Percentiles rank a stretch among this genome's conserved stretches.
These are phyloP conservation scores for Camillea tinctor DNA, from an alignment of 2,329 filamentous ascomycete genomes.

Conservation along the genomic window DNA sequence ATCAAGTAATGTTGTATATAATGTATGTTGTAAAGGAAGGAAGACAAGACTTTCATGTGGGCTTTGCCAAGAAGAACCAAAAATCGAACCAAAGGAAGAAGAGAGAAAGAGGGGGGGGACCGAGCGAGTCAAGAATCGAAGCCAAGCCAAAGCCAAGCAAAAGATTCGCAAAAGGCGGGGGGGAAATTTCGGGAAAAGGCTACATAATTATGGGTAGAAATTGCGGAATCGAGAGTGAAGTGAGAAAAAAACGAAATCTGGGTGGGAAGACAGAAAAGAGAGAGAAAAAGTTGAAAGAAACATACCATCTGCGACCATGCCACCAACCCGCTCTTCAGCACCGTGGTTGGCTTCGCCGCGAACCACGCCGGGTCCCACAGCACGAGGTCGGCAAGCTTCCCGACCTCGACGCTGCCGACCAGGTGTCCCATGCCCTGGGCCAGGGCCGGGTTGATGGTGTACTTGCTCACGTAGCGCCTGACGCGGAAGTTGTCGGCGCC, in stretches of 20 bases:
- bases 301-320: constrained; percentile 78
- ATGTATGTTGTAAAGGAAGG: too few species aligned
- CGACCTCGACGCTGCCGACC: constrained; percentile 82
- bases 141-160: background rate
- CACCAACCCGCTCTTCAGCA: constrained; percentile 88
- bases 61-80: constrained; percentile 1
- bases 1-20: too few species aligned
- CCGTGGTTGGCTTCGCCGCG: constrained; percentile 76
- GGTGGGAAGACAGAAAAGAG: background rate
- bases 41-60: background rate
- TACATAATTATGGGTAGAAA: background rate
- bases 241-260: background rate
- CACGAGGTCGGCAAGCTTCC: constrained; percentile 86
- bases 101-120: background rate
- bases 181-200: background rate
- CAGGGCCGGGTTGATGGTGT: constrained; percentile 91
- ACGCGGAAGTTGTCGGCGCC: constrained; percentile 88
- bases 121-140: background rate
- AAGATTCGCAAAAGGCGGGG: background rate
- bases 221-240: background rate
- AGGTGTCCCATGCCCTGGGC: constrained; percentile 87
- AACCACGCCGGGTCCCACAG: constrained; percentile 85
- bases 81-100: background rate
- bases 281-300: constrained; percentile 6
- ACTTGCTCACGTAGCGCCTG: constrained; percentile 91